Conservation (phyloP, 495 filamentous ascomycete genomes). For the Annulohypoxylon maeteangense region DNA sequence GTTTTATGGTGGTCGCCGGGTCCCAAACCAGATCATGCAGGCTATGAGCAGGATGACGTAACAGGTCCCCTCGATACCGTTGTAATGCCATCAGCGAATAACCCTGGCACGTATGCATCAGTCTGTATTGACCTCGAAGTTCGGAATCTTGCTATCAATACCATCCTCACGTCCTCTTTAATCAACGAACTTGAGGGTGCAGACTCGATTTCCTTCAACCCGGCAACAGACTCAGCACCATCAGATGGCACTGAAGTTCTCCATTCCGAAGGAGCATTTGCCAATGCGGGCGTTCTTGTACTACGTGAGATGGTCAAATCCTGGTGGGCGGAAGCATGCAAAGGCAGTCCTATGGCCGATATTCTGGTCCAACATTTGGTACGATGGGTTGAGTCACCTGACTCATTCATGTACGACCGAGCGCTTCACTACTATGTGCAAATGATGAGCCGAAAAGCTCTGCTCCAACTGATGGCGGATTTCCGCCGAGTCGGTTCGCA, state of each 20-base stretch:
- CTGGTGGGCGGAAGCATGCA: slow-evolving; percentile 97
- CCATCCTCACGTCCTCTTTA: slow-evolving; percentile 94
- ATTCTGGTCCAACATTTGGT: slow-evolving; percentile 98
- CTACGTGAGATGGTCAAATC: slow-evolving; percentile 98
- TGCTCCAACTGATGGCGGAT: slow-evolving; percentile 96
- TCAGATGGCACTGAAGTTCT: slow-evolving; percentile 68
- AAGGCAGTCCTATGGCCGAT: slow-evolving; percentile 91
- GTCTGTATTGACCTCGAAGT: slow-evolving; percentile 97
- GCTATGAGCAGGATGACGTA: slow-evolving; percentile 94
- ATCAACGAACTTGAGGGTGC: slow-evolving; percentile 96
- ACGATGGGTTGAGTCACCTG: slow-evolving; percentile 92
- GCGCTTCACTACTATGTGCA: slow-evolving; percentile 98
- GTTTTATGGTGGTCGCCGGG: slow-evolving; percentile 97
- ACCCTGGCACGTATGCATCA: slow-evolving; percentile 90
- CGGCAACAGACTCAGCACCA: slow-evolving; percentile 72
- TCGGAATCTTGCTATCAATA: slow-evolving; percentile 96
- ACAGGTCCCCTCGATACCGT: slow-evolving; percentile 85
- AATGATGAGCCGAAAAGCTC: slow-evolving; percentile 96
- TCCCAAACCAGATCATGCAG: slow-evolving; percentile 91
- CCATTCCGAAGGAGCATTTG: slow-evolving; percentile 91
- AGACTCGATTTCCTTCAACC: slow-evolving; percentile 81
- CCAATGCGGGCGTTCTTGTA: slow-evolving; percentile 87
- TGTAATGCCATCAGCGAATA: slow-evolving; percentile 92
- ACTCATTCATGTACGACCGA: slow-evolving; percentile 93
- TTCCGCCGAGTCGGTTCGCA: slow-evolving; percentile 96